A percentile compares a stretch with the other conserved stretches of the same genome.
Evolutionary conservation across 2,329 filamentous ascomycete species (phyloP).

Genomic region (Fusarium nygamai): DNA sequence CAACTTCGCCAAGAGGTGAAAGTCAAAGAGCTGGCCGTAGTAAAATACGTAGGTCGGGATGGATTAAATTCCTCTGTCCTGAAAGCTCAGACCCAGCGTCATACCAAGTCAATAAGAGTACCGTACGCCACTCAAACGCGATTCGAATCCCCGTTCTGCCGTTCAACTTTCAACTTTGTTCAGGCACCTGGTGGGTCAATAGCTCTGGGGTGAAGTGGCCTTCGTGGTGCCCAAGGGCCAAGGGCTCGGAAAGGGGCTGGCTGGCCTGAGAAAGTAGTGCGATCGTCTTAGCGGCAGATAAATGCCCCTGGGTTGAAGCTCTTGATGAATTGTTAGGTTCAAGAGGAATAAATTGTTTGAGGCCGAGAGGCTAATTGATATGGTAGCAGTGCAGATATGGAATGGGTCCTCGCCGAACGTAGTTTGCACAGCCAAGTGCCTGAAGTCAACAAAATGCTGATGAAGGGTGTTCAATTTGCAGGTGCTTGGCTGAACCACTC

Average conservation of each 20-base stretch:
- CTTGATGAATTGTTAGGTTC: constrained; percentile 5
- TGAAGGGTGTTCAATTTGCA: constrained; percentile 31
- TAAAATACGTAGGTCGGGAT: constrained; percentile 40
- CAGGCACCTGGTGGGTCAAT: constrained; percentile 38
- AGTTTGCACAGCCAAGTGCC: constrained; percentile 8
- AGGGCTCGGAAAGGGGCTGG: constrained; percentile 40
- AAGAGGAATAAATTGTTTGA: not conserved
- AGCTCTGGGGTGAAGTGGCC: constrained; percentile 27
- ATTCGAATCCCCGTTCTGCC: constrained; percentile 37
- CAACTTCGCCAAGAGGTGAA: constrained; percentile 17
- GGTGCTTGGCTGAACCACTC: constrained; percentile 30
- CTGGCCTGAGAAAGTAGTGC: constrained; percentile 30
- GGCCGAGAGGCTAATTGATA: not conserved
- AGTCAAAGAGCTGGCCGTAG: constrained; percentile 28
- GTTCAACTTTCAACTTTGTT: constrained; percentile 35
- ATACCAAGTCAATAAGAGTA: constrained; percentile 41
- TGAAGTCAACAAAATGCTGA: constrained; percentile 23
- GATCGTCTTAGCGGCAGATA: constrained; percentile 35
- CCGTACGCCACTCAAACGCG: constrained; percentile 34
- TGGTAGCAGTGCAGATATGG: constrained; percentile 22
- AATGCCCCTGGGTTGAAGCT: constrained; percentile 12
- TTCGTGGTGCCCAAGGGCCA: constrained; percentile 34
- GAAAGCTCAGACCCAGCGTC: constrained; percentile 45
- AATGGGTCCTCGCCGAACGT: constrained; percentile 21
- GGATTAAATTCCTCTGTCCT: constrained; percentile 47